Conservation (phyloP, 2,329 filamentous ascomycete genomes). For the Trichoderma harzianum region DNA sequence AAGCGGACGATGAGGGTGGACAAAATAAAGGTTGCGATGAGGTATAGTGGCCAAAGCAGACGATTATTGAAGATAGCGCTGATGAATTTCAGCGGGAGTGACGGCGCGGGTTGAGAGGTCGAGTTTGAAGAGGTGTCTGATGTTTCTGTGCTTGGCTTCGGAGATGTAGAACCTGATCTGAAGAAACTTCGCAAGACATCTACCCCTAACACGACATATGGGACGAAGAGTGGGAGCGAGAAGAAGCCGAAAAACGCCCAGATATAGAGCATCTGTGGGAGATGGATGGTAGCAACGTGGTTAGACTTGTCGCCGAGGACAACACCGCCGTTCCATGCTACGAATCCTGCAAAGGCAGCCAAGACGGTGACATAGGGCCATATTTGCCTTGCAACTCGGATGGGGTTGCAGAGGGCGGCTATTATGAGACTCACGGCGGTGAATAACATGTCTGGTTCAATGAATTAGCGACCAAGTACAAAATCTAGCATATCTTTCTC, state of each 20-base stretch:
- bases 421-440: slow-evolving; percentile 62
- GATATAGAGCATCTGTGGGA: slow-evolving; percentile 92
- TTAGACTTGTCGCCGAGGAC: slow-evolving; percentile 96
- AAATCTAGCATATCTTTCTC: slow-evolving; percentile 2
- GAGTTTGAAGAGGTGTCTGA: background rate
- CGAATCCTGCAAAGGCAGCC: slow-evolving; percentile 66
- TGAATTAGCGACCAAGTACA: slow-evolving; percentile 11
- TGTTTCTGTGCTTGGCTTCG: background rate
- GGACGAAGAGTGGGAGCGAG: slow-evolving; percentile 72
- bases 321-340: slow-evolving; percentile 84
- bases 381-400: slow-evolving; percentile 44
- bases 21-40: slow-evolving; percentile 34
- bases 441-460: slow-evolving; percentile 48
- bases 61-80: slow-evolving; percentile 30
- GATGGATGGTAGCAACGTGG: slow-evolving; percentile 82
- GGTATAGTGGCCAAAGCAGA: slow-evolving; percentile 36
- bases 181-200: background rate
- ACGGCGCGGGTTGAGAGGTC: background rate
- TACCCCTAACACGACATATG: slow-evolving; percentile 41
- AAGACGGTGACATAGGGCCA: slow-evolving; percentile 64
- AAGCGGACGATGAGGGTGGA: slow-evolving; percentile 58
- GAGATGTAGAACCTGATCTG: background rate
- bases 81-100: slow-evolving; percentile 17
- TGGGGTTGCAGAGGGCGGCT: slow-evolving; percentile 51
- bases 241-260: slow-evolving; percentile 91